Conservation (phyloP, 768 basidiomycete genomes). For the Boletus bicolor region DNA sequence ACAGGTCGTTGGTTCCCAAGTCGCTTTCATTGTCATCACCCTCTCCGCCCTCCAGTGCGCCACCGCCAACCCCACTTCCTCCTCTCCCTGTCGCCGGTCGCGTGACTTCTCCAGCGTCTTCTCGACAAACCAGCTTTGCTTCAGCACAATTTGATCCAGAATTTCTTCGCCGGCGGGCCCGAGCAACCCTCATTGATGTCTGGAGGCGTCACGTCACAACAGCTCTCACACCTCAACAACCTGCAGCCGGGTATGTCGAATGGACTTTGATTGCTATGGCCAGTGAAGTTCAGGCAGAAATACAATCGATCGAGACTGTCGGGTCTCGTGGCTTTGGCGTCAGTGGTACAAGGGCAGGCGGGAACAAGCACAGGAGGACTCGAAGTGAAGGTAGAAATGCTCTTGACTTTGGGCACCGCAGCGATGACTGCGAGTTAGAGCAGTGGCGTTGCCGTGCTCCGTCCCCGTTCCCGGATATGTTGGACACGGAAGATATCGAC, state of each 20-base stretch:
- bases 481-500: slow-evolving; percentile 19
- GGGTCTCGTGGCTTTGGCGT: background rate
- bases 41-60: slow-evolving; percentile 21
- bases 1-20: slow-evolving; percentile 33
- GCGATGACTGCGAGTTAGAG: slow-evolving; percentile 19
- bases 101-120: slow-evolving; percentile 29
- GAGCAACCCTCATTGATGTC: slow-evolving; percentile 63
- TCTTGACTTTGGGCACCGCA: slow-evolving; percentile 33
- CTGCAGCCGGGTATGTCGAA: slow-evolving; percentile 32
- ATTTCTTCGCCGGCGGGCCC: slow-evolving; percentile 57
- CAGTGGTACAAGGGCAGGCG: background rate
- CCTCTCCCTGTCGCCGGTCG: slow-evolving; percentile 28
- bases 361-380: slow-evolving; percentile 47
- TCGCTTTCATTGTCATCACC: slow-evolving; percentile 25
- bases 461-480: slow-evolving; percentile 16
- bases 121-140: slow-evolving; percentile 8
- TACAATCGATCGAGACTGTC: slow-evolving; percentile 12
- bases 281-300: slow-evolving; percentile 14
- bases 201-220: slow-evolving; percentile 61
- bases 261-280: slow-evolving; percentile 32
- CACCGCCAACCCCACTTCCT: slow-evolving; percentile 29
- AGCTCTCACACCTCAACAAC: slow-evolving; percentile 41
- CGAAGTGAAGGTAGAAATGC: slow-evolving; percentile 43
- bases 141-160: slow-evolving; percentile 29
- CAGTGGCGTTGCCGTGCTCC: slow-evolving; percentile 26